These are phyloP conservation scores for Rhododendron ferrugineum DNA, from an alignment of 148 eudicot species.

Conservation along the genomic window DNA sequence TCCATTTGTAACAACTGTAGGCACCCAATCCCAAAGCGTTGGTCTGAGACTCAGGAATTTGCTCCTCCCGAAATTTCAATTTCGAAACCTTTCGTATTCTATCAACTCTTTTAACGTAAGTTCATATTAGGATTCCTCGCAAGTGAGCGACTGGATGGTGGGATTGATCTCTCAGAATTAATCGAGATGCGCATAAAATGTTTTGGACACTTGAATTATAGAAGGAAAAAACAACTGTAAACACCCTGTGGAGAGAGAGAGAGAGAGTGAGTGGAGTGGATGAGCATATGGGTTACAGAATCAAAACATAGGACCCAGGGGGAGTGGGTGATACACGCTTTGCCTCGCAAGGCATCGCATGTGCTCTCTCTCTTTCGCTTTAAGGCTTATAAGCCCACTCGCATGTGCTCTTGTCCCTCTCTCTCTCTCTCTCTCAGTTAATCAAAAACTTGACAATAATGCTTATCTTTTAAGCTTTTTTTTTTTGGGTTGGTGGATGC, in stretches of 20 bases:
- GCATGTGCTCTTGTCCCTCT: slow-evolving; percentile 29
- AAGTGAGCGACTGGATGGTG: neutral
- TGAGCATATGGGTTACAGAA: neutral
- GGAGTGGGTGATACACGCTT: slow-evolving; percentile 7
- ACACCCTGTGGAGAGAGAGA: neutral
- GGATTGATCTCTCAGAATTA: too few relatives aligned
- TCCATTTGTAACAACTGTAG: too few relatives aligned
- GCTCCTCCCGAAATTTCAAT: too few relatives aligned
- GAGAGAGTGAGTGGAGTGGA: neutral
- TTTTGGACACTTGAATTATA: neutral
- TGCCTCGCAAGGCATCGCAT: slow-evolving; percentile 21
- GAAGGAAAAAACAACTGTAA: neutral
- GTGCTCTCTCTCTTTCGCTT: slow-evolving; percentile 17
- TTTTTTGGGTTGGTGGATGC: neutral
- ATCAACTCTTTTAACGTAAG: too few relatives aligned
- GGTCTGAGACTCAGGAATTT: too few relatives aligned
- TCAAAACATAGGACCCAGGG: neutral
- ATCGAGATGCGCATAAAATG: too few relatives aligned
- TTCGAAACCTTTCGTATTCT: too few relatives aligned
- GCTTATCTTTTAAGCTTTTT: too few relatives aligned
- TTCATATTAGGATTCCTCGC: too few relatives aligned
- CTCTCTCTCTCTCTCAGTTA: neutral
- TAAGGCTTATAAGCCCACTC: slow-evolving; percentile 8
- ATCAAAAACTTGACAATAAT: neutral
- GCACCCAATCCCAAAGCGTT: too few relatives aligned